Base-by-base conservation (phyloP, 2,329 filamentous ascomycete species). In the Aspergillus latus region DNA sequence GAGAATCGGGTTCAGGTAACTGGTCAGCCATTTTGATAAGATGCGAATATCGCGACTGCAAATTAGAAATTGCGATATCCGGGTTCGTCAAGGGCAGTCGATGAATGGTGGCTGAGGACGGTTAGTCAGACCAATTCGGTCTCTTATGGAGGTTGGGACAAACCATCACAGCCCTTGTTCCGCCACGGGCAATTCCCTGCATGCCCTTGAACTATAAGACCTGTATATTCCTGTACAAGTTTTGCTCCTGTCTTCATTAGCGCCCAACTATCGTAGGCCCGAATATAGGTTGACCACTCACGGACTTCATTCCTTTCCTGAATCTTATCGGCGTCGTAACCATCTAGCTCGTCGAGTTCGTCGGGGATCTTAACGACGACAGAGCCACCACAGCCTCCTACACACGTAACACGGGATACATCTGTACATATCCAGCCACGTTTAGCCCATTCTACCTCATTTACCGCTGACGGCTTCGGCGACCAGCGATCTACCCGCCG, bases 391-490 rank as follows among this genome's bases (percentile, higher is more conserved):
- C 94, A 99, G 2, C 92, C 85, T 40, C 88, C 87, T 42, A 79
- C 81, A 71, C 94, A 99, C 15, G 86, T 85, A 13, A 97, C 90
- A 3, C 89, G 89, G 73, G 96, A 92, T 62, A 86, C 86, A 64
- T 88, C 88, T 45, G 88, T 85, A 66, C 93, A 97, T 3, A 88
- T 81, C 93, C 94, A 99, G 0, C 93, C 93, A 57, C 89, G 80
- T 78, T 93, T 96, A 0, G 92, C 92, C 94, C 94, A 99, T 71
- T 92, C 88, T 6, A 97, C 86, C 74, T 97, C 94, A 68, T 86
- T 91, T 65, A 97, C 87, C 34, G 80, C 81, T 52, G 92, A 84
- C 0, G 94, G 92, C 71, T 97, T 97, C 0, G 90, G 89, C n/a
- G 89, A 88, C 93, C 93, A 99, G 70, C 89, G 84, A 52, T 91